Conservation (phyloP, 2,329 filamentous ascomycete species). For the Botrytis fragariae region DNA sequence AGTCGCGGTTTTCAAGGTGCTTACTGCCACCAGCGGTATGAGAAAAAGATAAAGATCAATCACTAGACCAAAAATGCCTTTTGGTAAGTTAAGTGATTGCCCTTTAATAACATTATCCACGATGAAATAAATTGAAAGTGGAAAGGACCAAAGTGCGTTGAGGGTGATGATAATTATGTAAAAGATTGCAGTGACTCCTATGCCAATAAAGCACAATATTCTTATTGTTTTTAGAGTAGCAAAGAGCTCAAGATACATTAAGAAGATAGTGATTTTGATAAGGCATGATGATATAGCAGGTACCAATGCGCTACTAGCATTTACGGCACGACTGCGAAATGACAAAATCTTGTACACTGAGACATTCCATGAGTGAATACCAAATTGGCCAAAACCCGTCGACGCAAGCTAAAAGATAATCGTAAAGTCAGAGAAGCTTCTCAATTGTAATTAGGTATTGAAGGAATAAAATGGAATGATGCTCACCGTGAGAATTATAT, state of each 20-base stretch:
- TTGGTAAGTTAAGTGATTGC: not conserved
- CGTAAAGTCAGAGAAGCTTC: not conserved
- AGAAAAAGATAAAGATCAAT: not conserved
- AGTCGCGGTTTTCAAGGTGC: no score
- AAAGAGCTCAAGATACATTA: not conserved
- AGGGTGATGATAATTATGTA: no score
- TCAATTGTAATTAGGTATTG: no score
- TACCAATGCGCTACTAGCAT: no score
- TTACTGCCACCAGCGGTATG: not conserved
- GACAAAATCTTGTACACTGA: no score
- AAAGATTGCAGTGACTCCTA: not conserved
- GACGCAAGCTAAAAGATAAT: not conserved
- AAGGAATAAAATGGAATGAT: no score
- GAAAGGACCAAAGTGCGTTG: not conserved
- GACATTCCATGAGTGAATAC: not conserved
- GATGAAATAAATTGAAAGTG: no score
- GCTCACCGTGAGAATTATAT: no score
- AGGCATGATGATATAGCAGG: no score
- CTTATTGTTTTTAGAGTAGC: rapidly evolving
- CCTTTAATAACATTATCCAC: no score
- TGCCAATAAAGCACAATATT: not conserved
- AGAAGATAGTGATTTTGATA: not conserved
- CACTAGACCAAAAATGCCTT: not conserved
- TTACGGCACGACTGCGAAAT: no score
- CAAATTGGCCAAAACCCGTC: not conserved